phyloP scores from a whole-genome alignment of 805 yeast genomes.

The Gaillardinia entomophila region DNA sequence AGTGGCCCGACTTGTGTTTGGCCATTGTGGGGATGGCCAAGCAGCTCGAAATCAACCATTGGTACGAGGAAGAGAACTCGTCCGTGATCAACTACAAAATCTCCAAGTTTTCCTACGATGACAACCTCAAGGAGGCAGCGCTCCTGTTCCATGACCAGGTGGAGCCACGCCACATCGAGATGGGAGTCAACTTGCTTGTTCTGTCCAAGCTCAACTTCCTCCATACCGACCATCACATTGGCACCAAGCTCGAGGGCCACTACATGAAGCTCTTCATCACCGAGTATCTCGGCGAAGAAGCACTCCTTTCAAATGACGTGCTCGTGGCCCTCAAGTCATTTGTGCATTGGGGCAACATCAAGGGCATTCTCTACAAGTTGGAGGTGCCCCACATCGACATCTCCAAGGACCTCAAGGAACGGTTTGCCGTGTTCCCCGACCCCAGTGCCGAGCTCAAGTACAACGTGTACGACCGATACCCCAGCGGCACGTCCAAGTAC shows the following conservation, averaged over 20 bases:
- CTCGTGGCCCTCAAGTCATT: constrained; percentile 45
- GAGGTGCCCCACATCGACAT: constrained; percentile 33
- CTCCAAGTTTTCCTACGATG: constrained; percentile 26
- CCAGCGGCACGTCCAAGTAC: constrained; percentile 49
- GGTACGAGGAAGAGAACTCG: constrained; percentile 45
- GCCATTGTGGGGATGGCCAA: constrained; percentile 45
- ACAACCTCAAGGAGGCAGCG: constrained; percentile 22
- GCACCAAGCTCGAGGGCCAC: constrained; percentile 44
- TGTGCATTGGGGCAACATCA: constrained; percentile 51
- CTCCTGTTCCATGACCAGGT: constrained; percentile 21
- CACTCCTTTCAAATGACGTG: constrained; percentile 34
- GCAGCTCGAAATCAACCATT: constrained; percentile 41
- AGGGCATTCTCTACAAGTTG: constrained; percentile 40
- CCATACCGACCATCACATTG: constrained; percentile 52
- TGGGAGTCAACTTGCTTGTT: constrained; percentile 38
- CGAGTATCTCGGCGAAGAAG: constrained; percentile 35
- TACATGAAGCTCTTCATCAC: constrained; percentile 34
- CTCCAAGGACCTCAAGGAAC: constrained; percentile 17
- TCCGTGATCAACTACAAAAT: constrained; percentile 32
- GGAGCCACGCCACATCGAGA: constrained; percentile 27
- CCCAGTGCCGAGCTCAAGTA: constrained; percentile 34
- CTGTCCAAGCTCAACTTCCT: constrained; percentile 47
- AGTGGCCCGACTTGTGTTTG: constrained; percentile 39
- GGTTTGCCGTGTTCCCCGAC: constrained; percentile 37
- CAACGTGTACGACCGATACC: constrained; percentile 40